A percentile compares a stretch with the other conserved stretches of the same genome.
These are phyloP conservation scores for Plectosphaerella cucumerina DNA, from an alignment of 2,329 filamentous ascomycete species.

Conservation along the genomic window DNA sequence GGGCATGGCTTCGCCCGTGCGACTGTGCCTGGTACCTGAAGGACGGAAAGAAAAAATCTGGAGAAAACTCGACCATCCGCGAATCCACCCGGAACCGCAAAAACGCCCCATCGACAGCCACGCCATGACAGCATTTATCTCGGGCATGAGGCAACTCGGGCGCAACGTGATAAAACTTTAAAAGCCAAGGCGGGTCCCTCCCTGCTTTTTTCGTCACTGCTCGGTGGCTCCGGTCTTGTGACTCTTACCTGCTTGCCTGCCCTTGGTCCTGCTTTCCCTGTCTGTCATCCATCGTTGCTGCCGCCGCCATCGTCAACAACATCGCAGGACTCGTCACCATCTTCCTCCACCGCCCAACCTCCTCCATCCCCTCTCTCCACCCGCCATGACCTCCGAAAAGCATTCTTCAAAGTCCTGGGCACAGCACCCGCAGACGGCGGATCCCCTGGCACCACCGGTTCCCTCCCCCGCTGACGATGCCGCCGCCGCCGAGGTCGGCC, in stretches of 20 bases:
- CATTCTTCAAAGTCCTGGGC: not conserved
- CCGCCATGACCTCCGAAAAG: not conserved
- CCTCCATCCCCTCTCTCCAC: not conserved
- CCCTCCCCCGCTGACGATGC: not conserved
- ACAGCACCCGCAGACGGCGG: not conserved
- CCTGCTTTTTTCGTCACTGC: not conserved
- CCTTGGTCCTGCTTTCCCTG: not conserved
- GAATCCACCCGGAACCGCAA: not conserved
- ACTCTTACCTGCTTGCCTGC: not conserved
- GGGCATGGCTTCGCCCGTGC: not conserved
- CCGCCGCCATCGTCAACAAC: not conserved
- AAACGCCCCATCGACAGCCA: not conserved
- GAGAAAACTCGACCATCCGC: not conserved
- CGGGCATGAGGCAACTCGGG: not conserved
- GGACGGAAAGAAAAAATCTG: not conserved
- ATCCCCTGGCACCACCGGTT: not conserved
- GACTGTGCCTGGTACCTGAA: not conserved
- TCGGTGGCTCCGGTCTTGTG: not conserved
- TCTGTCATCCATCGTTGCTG: not conserved
- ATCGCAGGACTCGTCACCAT: not conserved
- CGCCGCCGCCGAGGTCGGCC: not conserved
- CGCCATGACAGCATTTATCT: not conserved
- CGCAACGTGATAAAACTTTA: not conserved
- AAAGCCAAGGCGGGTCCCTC: not conserved
- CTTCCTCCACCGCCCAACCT: not conserved